These are phyloP conservation scores for Trametes cingulata DNA, from an alignment of 768 basidiomycete species.

Conservation along the genomic window DNA sequence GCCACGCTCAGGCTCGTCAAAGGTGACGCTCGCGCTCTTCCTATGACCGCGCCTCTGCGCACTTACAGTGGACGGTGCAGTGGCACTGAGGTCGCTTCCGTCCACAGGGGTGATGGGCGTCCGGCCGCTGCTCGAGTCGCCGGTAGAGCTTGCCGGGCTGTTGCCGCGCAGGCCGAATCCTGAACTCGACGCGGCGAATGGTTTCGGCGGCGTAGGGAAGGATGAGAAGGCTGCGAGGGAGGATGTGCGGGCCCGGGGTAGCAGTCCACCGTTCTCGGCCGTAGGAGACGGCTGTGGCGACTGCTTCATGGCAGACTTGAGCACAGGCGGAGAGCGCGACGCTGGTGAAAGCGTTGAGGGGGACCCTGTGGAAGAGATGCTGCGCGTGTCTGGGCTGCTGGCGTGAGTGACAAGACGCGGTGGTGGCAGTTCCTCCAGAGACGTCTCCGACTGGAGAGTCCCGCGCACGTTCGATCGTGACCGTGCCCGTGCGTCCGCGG, in stretches of 20 bases:
- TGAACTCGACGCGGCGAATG: slow-evolving; percentile 46
- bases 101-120: slow-evolving; percentile 77
- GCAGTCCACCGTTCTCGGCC: background rate
- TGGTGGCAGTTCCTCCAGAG: slow-evolving; percentile 5
- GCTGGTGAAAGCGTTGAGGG: background rate
- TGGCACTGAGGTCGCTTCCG: slow-evolving; percentile 59
- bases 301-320: slow-evolving; percentile 16
- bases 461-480: slow-evolving; percentile 11
- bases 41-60: slow-evolving; percentile 36
- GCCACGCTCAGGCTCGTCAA: slow-evolving; percentile 50
- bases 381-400: slow-evolving; percentile 1
- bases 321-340: background rate
- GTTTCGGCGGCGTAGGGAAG: slow-evolving; percentile 39
- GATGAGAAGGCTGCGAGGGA: slow-evolving; percentile 5
- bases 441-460: background rate
- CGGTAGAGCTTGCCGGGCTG: slow-evolving; percentile 83
- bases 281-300: slow-evolving; percentile 7
- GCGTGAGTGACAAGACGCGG: slow-evolving; percentile 7
- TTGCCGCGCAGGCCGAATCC: slow-evolving; percentile 42
- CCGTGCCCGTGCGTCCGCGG: background rate
- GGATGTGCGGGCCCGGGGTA: slow-evolving; percentile 9
- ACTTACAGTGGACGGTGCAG: slow-evolving; percentile 24
- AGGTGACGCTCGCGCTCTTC: slow-evolving; percentile 68
- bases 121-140: slow-evolving; percentile 78
- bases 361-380: background rate